A percentile compares a stretch with the other conserved stretches of the same genome.
These are phyloP conservation scores for Euclidium syriacum DNA, from an alignment of 345 rosid species.

Conservation along the genomic window DNA sequence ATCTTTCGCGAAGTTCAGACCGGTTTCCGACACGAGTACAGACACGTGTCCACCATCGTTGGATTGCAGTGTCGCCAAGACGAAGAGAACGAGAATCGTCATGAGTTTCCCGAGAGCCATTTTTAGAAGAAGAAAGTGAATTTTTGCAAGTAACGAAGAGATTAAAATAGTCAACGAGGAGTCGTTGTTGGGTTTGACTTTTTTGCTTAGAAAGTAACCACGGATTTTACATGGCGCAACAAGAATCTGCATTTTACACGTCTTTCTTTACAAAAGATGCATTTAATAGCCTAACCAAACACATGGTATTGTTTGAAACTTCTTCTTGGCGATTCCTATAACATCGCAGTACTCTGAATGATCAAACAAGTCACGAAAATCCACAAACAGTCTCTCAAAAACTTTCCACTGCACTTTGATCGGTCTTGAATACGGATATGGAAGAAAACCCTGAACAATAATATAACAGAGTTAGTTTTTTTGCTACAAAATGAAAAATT, in stretches of 20 bases:
- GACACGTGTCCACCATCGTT: conserved; percentile 45
- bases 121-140: conserved; percentile 6
- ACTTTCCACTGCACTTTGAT: conserved; percentile 66
- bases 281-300: conserved; percentile 69
- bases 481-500: background rate
- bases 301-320: conserved; percentile 71
- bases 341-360: conserved; percentile 60
- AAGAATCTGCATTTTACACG: conserved; percentile 1
- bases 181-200: conserved; percentile 16
- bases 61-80: conserved; percentile 33
- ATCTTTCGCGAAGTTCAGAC: conserved; percentile 62
- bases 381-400: conserved; percentile 79
- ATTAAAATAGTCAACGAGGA: background rate
- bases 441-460: conserved; percentile 59
- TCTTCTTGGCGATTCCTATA: conserved; percentile 63
- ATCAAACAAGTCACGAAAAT: conserved; percentile 71
- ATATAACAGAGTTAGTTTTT: background rate
- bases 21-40: conserved; percentile 40
- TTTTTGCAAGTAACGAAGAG: conserved; percentile 4
- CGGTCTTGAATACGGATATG: conserved; percentile 74
- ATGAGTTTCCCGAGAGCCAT: conserved; percentile 26
- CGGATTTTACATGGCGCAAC: conserved; percentile 11
- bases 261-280: conserved; percentile 19
- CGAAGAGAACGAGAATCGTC: conserved; percentile 16
- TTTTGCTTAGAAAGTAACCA: conserved; percentile 6